Evolutionary conservation across 2,329 filamentous ascomycete species (phyloP).

Genomic region (Leptographium wingfieldii): DNA sequence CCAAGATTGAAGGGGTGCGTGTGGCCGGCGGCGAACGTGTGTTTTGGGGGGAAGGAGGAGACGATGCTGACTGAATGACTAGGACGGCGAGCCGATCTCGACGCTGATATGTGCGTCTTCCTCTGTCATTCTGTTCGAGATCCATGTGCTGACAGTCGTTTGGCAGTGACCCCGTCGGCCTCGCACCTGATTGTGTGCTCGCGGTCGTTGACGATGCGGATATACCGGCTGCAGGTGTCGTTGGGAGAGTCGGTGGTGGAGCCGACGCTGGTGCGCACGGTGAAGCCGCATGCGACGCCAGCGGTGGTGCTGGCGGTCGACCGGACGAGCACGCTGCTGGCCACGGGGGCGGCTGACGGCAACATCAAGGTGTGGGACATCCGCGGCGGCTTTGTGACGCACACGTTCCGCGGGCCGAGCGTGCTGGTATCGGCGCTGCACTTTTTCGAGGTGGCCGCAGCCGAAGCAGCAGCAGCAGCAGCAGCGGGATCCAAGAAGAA

Average conservation of each 20-base stretch:
- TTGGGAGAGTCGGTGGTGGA: slow-evolving; percentile 43
- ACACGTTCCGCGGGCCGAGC: slow-evolving; percentile 88
- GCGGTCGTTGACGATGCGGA: slow-evolving; percentile 88
- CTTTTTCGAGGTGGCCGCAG: slow-evolving; percentile 71
- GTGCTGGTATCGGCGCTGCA: slow-evolving; percentile 81
- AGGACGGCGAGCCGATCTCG: slow-evolving; percentile 73
- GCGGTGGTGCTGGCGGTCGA: slow-evolving; percentile 81
- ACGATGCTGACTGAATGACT: slow-evolving; percentile 13
- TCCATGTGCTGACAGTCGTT: neutral
- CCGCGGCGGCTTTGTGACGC: slow-evolving; percentile 75
- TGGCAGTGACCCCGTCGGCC: slow-evolving; percentile 67
- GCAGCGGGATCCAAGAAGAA: slow-evolving; percentile 20
- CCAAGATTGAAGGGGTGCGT: slow-evolving; percentile 72
- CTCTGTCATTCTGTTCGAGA: too few species aligned
- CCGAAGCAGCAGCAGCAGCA: slow-evolving; percentile 27
- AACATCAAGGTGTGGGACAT: slow-evolving; percentile 97
- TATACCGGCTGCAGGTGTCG: slow-evolving; percentile 54
- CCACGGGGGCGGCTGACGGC: slow-evolving; percentile 86
- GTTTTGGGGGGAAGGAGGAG: too few species aligned
- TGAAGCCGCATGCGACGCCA: slow-evolving; percentile 84
- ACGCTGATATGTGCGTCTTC: slow-evolving; percentile 35
- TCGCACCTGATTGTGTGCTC: slow-evolving; percentile 87
- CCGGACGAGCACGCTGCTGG: slow-evolving; percentile 74
- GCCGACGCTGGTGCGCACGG: slow-evolving; percentile 57
- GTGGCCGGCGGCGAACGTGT: neutral